phyloP scores from a whole-genome alignment of 2,329 filamentous ascomycete species.

The Paraconiothyrium brasiliense region DNA sequence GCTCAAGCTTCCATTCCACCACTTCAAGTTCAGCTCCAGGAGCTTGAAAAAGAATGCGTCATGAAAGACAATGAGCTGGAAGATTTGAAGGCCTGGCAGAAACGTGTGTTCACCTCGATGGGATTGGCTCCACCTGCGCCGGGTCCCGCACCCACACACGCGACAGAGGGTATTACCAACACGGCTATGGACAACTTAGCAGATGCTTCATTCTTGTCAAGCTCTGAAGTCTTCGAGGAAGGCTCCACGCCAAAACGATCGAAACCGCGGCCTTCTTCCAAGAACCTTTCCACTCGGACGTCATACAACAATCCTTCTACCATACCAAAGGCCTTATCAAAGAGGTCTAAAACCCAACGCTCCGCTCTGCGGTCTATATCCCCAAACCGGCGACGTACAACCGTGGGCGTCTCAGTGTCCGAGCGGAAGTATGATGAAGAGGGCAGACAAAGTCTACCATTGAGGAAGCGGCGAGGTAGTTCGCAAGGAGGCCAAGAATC shows the following conservation, averaged over 20 bases:
- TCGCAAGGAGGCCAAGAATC: slow-evolving; percentile 28
- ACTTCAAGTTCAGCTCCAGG: slow-evolving; percentile 33
- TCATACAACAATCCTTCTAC: slow-evolving; percentile 30
- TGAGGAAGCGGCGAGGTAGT: slow-evolving; percentile 30
- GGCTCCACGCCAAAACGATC: slow-evolving; percentile 54
- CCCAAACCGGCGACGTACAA: slow-evolving; percentile 45
- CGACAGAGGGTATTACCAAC: slow-evolving; percentile 19
- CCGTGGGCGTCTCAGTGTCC: slow-evolving; percentile 32
- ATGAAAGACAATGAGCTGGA: slow-evolving; percentile 44
- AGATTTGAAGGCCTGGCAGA: slow-evolving; percentile 36
- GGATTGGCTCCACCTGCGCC: slow-evolving; percentile 27
- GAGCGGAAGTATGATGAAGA: slow-evolving; percentile 27
- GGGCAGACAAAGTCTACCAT: slow-evolving; percentile 8
- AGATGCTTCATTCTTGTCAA: slow-evolving; percentile 37
- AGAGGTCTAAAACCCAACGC: slow-evolving; percentile 36
- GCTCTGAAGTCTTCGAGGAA: slow-evolving; percentile 26
- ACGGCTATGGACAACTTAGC: slow-evolving; percentile 29
- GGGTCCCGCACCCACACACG: slow-evolving; percentile 21
- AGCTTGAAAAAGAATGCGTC: slow-evolving; percentile 37
- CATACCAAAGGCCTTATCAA: slow-evolving; percentile 23
- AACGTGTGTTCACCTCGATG: slow-evolving; percentile 36
- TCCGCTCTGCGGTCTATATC: slow-evolving; percentile 43
- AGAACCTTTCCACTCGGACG: slow-evolving; percentile 40
- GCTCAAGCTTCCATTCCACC: slow-evolving; percentile 28
- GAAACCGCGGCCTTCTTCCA: slow-evolving; percentile 46